phyloP scores from a whole-genome alignment of 2,329 filamentous ascomycete species.

The Alternaria metachromatica region DNA sequence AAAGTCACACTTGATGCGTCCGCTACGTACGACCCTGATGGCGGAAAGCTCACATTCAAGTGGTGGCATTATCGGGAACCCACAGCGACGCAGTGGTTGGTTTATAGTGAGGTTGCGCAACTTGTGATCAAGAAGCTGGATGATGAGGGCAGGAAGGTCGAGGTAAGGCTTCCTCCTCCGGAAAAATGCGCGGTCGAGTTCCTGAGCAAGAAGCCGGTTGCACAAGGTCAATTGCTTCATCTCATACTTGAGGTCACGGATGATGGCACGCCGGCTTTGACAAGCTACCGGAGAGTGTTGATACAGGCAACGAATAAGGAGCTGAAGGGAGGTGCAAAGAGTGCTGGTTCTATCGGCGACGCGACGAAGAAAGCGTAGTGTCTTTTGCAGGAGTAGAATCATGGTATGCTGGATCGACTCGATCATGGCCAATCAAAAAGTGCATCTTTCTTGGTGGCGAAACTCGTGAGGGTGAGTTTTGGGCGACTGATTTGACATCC shows the following conservation, averaged over 20 bases:
- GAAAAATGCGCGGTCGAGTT: slow-evolving; percentile 52
- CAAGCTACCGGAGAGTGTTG: slow-evolving; percentile 56
- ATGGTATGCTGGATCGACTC: neutral
- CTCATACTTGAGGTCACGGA: slow-evolving; percentile 59
- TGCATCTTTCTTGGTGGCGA: neutral
- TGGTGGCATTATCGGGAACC: slow-evolving; percentile 60
- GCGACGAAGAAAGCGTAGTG: slow-evolving; percentile 1
- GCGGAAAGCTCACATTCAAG: slow-evolving; percentile 52
- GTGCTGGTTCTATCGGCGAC: neutral
- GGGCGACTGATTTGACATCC: neutral
- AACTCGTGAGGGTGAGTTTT: neutral
- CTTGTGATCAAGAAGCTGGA: slow-evolving; percentile 44
- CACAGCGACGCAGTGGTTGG: slow-evolving; percentile 53
- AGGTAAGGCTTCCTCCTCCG: slow-evolving; percentile 51
- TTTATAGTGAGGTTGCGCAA: slow-evolving; percentile 51
- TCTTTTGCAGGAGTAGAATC: neutral
- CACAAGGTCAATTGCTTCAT: slow-evolving; percentile 56
- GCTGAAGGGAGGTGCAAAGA: slow-evolving; percentile 28
- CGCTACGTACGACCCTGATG: slow-evolving; percentile 57
- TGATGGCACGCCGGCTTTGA: slow-evolving; percentile 53
- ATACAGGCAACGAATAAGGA: slow-evolving; percentile 46
- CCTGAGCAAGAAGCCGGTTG: slow-evolving; percentile 45
- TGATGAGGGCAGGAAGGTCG: slow-evolving; percentile 35
- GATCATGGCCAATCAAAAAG: neutral
- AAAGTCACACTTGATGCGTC: slow-evolving; percentile 55